Conservation (phyloP, 1,284 basidiomycete genomes). For the Singerocomus inundabilis region DNA sequence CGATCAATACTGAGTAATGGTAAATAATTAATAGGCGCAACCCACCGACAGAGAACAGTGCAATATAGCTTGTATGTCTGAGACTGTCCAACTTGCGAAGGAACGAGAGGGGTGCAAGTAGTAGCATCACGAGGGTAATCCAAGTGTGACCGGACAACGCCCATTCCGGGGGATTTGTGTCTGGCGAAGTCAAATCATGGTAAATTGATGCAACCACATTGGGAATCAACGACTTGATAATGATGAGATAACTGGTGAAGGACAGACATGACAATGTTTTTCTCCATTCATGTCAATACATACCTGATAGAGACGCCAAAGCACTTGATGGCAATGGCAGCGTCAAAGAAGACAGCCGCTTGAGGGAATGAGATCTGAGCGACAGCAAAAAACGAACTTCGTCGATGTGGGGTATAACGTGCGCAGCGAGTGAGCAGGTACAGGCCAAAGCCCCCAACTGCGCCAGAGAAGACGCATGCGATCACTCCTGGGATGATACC, state of each 20-base stretch:
- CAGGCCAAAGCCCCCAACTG: slow-evolving; percentile 81
- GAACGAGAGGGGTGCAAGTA: slow-evolving; percentile 88
- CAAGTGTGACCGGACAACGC: slow-evolving; percentile 78
- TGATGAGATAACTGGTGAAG: slow-evolving; percentile 77
- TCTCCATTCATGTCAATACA: slow-evolving; percentile 13
- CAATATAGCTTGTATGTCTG: slow-evolving; percentile 82
- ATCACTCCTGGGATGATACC: slow-evolving; percentile 85
- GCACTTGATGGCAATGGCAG: slow-evolving; percentile 94
- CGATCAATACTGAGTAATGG: slow-evolving; percentile 1
- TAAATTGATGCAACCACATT: slow-evolving; percentile 87
- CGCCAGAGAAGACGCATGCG: slow-evolving; percentile 86
- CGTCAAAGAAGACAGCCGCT: slow-evolving; percentile 84
- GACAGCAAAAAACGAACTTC: slow-evolving; percentile 86
- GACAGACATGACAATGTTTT: not conserved
- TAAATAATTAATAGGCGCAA: not conserved
- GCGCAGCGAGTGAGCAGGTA: slow-evolving; percentile 90
- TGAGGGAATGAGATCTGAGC: slow-evolving; percentile 83
- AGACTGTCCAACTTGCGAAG: slow-evolving; percentile 81
- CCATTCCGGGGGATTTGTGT: slow-evolving; percentile 68
- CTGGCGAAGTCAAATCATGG: slow-evolving; percentile 67
- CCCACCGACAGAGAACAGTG: slow-evolving; percentile 82
- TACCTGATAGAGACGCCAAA: slow-evolving; percentile 95
- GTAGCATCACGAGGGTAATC: slow-evolving; percentile 80
- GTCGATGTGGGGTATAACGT: slow-evolving; percentile 69
- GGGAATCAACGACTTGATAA: slow-evolving; percentile 93